Percentiles rank a stretch among this genome's conserved stretches.
Evolutionary conservation across 73 alveolate genomes (phyloP).

Genomic region (Chromera velia): DNA sequence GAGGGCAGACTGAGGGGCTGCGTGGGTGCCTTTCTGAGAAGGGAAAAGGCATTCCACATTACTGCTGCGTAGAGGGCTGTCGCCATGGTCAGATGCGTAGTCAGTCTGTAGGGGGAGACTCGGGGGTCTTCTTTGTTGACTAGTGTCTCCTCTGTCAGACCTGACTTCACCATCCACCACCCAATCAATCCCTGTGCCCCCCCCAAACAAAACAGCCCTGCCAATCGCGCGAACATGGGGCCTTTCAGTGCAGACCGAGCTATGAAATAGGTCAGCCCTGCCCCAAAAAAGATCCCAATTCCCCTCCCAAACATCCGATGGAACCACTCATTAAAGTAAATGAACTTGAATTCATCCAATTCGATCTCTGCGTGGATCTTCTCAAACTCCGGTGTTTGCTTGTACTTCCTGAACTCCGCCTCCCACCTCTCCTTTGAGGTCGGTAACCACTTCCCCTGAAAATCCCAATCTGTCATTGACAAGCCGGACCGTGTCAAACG

Average conservation of each 20-base stretch:
- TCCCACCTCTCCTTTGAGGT: constrained; percentile 62
- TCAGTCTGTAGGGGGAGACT: constrained; percentile 66
- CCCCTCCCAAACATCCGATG: constrained; percentile 66
- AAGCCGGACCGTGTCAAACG: constrained; percentile 65
- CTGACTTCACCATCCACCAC: constrained; percentile 81
- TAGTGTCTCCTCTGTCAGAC: constrained; percentile 24
- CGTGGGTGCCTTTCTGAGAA: constrained; percentile 53
- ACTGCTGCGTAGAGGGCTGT: constrained; percentile 54
- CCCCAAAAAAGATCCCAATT: constrained; percentile 47
- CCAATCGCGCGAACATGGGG: constrained; percentile 12
- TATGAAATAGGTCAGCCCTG: constrained; percentile 51
- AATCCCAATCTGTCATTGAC: constrained; percentile 72
- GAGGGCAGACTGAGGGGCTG: constrained; percentile 27
- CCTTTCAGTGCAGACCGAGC: constrained; percentile 36
- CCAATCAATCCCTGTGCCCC: constrained; percentile 65
- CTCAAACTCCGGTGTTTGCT: constrained; percentile 50
- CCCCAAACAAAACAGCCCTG: constrained; percentile 53
- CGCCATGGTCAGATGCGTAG: constrained; percentile 53
- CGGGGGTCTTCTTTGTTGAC: constrained; percentile 55
- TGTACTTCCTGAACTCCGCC: constrained; percentile 58
- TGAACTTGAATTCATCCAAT: constrained; percentile 55
- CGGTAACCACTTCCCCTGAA: constrained; percentile 53
- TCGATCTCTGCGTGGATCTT: constrained; percentile 39
- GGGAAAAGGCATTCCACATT: constrained; percentile 55
- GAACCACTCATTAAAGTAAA: constrained; percentile 67